Conservation (phyloP, 768 basidiomycete genomes). For the Leccinum incarnatum region DNA sequence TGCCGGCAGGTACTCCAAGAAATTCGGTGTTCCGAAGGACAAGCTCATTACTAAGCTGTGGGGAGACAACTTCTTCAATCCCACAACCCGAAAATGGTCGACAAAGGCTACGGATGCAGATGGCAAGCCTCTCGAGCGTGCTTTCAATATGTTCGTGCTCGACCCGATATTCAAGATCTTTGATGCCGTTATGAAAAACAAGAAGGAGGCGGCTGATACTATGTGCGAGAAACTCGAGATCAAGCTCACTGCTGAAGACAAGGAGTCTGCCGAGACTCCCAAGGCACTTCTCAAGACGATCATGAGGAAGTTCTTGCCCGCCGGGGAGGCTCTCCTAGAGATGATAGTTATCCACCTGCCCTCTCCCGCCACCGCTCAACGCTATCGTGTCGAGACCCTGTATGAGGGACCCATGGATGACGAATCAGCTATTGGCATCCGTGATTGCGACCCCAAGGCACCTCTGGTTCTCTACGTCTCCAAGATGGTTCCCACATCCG, state of each 20-base stretch:
- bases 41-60: conserved; percentile 98
- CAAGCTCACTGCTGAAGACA: conserved; percentile 83
- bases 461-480: conserved; percentile 98
- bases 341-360: conserved; percentile 99
- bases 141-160: conserved; percentile 97
- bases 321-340: conserved; percentile 97
- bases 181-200: conserved; percentile 98
- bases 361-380: conserved; percentile 94
- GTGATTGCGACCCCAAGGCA: conserved; percentile 95
- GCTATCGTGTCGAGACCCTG: conserved; percentile 98
- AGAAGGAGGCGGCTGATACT: conserved; percentile 79
- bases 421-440: conserved; percentile 97
- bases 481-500: conserved; percentile 99
- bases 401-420: conserved; percentile 99
- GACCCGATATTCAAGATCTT: conserved; percentile 99
- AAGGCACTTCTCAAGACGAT: conserved; percentile 95
- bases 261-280: conserved; percentile 74
- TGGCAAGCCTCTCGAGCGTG: conserved; percentile 93
- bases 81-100: conserved; percentile 93
- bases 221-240: conserved; percentile 98
- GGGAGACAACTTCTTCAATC: conserved; percentile 99
- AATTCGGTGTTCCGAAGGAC: conserved; percentile 97
- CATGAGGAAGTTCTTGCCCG: conserved; percentile 99
- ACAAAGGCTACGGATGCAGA: conserved; percentile 71
- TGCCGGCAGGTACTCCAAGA: conserved; percentile 91